These are phyloP conservation scores for Yamadazyma sp. DNA, from an alignment of 805 yeast genomes.

Conservation along the genomic window DNA sequence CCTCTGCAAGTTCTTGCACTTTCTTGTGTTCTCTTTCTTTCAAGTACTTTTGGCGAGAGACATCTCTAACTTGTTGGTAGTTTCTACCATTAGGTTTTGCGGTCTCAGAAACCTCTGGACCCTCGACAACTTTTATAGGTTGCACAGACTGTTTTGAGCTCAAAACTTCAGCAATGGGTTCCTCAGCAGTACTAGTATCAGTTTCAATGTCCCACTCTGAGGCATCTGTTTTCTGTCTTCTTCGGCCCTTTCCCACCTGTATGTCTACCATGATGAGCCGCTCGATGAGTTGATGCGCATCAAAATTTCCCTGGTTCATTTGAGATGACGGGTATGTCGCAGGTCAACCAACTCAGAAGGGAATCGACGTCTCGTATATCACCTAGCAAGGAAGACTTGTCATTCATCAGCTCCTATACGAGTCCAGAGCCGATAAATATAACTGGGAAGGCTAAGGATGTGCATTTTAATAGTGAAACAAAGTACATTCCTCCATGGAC, in stretches of 20 bases:
- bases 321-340: conserved; percentile 6
- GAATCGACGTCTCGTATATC: too few relatives aligned
- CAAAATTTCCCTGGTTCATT: background rate
- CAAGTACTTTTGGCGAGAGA: conserved; percentile 24
- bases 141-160: too few relatives aligned
- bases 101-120: too few relatives aligned
- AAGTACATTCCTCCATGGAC: conserved; percentile 44
- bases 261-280: too few relatives aligned
- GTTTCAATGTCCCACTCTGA: conserved; percentile 20
- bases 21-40: conserved; percentile 22
- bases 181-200: background rate
- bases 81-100: conserved; percentile 9
- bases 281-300: conserved; percentile 8
- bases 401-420: conserved; percentile 2
- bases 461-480: conserved; percentile 5
- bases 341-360: conserved; percentile 1
- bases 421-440: too few relatives aligned
- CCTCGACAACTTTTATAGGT: too few relatives aligned
- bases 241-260: background rate
- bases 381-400: too few relatives aligned
- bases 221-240: conserved; percentile 15
- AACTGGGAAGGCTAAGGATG: background rate
- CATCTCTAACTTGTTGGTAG: conserved; percentile 4
- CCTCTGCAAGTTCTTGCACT: conserved; percentile 18
- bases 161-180: background rate